Evolutionary conservation across 441 rosid genomes (phyloP), one percentile per base, ranked within the genome.

Genomic region (Jatropha multifida): DNA sequence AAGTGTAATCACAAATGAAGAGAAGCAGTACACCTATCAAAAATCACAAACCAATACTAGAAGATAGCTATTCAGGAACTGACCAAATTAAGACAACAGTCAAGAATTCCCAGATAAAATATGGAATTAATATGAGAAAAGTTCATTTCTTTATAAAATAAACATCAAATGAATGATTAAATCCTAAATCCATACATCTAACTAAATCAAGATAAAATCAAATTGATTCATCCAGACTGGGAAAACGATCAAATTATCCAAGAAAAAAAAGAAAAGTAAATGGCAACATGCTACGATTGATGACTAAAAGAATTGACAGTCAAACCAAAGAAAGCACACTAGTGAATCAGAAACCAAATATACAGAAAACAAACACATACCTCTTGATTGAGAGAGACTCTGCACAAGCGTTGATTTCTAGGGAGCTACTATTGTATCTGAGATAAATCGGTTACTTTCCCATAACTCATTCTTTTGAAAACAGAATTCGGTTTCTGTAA

Each of bases 11-110:
- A 5, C 15, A 62, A 69, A 58, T 69, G 7, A 58, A 61, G 0
- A 51, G 32, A 69, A 70, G 60, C 41, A 61, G 61, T 7, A 38
- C 55, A 70, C 18, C 56, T 15, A 15, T 27, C 70, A 59, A 46
- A 48, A 65, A 54, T 63, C n/a, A 65, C 20, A 65, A 74, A 65
- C 37, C 54, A 52, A 27, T 17, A 59, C 26, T 42, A 68, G 26
- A 65, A 69, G 37, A 46, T 17, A 32, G 23, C 54, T 2, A 44
- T 60, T 61, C 5, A 73, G 18, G 51, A 73, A 37, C 38, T 49
- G 13, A 42, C 7, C 20, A 13, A 38, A 55, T 10, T 2, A 7
- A 37, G n/a, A 58, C 63, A 49, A 69, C 11, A 40, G 37, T 38
- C 40, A 51, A 65, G 69, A 62, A 3, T 17, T 51, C 52, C 40